Evolutionary conservation across 1,139 yeast genomes (phyloP).

Genomic region (Magnusiomyces sp.): DNA sequence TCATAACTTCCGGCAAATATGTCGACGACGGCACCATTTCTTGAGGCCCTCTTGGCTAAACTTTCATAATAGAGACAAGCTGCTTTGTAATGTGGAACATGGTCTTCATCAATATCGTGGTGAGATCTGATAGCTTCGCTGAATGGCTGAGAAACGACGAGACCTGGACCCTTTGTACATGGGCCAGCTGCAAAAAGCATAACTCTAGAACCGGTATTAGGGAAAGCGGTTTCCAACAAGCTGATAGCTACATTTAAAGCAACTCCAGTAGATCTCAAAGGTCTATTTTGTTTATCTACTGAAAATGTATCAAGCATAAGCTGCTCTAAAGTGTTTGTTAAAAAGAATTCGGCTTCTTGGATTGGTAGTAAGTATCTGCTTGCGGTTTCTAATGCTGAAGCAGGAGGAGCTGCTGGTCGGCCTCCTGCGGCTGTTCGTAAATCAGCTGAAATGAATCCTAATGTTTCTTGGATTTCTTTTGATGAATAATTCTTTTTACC

Average conservation of each 20-base stretch:
- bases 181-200: conserved; percentile 73
- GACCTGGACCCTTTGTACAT: conserved; percentile 82
- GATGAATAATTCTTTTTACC: conserved; percentile 50
- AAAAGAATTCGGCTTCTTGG: conserved; percentile 46
- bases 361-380: conserved; percentile 28
- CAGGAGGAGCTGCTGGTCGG: conserved; percentile 8
- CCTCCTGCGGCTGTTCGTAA: conserved; percentile 22
- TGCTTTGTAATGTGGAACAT: conserved; percentile 65
- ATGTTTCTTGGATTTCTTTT: conserved; percentile 43
- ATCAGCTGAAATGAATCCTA: conserved; percentile 46
- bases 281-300: conserved; percentile 39
- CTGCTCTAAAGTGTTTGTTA: conserved; percentile 46
- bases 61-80: conserved; percentile 80
- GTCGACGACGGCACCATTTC: conserved; percentile 82
- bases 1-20: conserved; percentile 97
- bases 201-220: conserved; percentile 51
- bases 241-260: conserved; percentile 56
- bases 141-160: conserved; percentile 75
- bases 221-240: conserved; percentile 40
- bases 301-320: conserved; percentile 49
- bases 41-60: conserved; percentile 63
- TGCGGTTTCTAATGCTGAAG: conserved; percentile 18
- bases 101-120: conserved; percentile 70
- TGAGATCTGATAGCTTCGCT: conserved; percentile 93
- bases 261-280: conserved; percentile 54